Percentiles rank a stretch among this genome's conserved stretches.
Conservation (phyloP, 495 filamentous ascomycete genomes). For the Astrothelium subdiscretum region DNA sequence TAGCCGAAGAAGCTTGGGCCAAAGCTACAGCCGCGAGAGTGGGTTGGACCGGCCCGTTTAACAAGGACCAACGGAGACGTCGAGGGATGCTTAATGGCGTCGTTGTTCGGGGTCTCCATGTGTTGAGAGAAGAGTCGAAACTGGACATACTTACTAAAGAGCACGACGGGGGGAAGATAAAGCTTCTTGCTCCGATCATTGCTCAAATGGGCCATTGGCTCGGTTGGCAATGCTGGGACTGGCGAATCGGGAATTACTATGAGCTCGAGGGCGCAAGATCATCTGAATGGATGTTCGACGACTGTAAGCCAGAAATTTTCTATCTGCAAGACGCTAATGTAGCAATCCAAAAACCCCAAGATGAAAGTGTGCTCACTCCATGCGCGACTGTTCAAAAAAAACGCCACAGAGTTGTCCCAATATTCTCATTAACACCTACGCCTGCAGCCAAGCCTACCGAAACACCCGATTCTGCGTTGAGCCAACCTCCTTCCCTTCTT, state of each 20-base stretch:
- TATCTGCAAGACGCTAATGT: constrained; percentile 17
- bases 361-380: not conserved
- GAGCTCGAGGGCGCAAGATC: constrained; percentile 55
- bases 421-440: not conserved
- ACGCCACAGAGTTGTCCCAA: not conserved
- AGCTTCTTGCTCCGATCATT: constrained; percentile 54
- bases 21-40: not conserved
- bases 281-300: constrained; percentile 44
- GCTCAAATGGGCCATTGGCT: constrained; percentile 77
- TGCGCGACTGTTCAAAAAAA: not conserved
- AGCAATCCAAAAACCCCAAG: constrained; percentile 35
- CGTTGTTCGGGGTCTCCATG: constrained; percentile 66
- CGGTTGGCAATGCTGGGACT: constrained; percentile 64
- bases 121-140: constrained; percentile 80
- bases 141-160: constrained; percentile 48
- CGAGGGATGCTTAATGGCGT: constrained; percentile 38
- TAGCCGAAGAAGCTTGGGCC: not conserved
- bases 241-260: constrained; percentile 46
- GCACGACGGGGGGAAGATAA: constrained; percentile 20
- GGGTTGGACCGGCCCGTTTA: not conserved
- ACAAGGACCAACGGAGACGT: constrained; percentile 12
- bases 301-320: constrained; percentile 1
- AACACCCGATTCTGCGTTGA: not conserved
- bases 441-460: not conserved
- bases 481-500: constrained; percentile 56